These are phyloP conservation scores for Andrographis paniculata DNA, from an alignment of 305 asterid species.

Conservation along the genomic window DNA sequence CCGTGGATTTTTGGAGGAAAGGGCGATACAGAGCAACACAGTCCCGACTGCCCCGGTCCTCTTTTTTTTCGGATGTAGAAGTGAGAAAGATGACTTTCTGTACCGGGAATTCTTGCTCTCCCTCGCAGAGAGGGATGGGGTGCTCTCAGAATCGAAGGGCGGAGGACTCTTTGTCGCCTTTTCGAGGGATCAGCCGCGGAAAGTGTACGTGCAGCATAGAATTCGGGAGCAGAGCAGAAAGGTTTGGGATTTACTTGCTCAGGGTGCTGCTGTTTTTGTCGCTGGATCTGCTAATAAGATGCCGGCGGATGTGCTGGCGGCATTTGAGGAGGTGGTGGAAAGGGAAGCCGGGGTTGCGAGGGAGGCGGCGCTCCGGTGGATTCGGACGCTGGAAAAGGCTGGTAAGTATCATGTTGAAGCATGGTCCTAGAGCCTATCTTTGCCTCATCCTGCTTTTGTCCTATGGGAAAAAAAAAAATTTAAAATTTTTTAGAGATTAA, in stretches of 20 bases:
- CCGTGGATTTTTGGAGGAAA: slow-evolving; percentile 79
- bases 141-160: slow-evolving; percentile 74
- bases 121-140: slow-evolving; percentile 48
- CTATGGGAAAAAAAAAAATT: no score
- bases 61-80: slow-evolving; percentile 90
- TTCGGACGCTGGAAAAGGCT: slow-evolving; percentile 61
- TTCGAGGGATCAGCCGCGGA: slow-evolving; percentile 79
- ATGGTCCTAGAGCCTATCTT: slow-evolving; percentile 44
- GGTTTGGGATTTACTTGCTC: slow-evolving; percentile 59
- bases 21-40: slow-evolving; percentile 53
- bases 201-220: slow-evolving; percentile 85
- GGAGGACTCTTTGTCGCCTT: slow-evolving; percentile 84
- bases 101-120: slow-evolving; percentile 76
- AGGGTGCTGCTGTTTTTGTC: slow-evolving; percentile 73
- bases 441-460: no score
- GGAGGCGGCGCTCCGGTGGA: slow-evolving; percentile 63
- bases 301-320: slow-evolving; percentile 77
- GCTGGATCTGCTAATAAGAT: slow-evolving; percentile 95
- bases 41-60: slow-evolving; percentile 63
- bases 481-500: no score
- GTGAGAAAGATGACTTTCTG: slow-evolving; percentile 54
- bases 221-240: slow-evolving; percentile 57
- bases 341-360: slow-evolving; percentile 51
- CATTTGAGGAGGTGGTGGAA: slow-evolving; percentile 66
- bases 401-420: slow-evolving; percentile 87